Percentiles rank a stretch among this genome's conserved stretches.
phyloP scores from a whole-genome alignment of 345 rosid species.

The Hypericum perforatum region DNA sequence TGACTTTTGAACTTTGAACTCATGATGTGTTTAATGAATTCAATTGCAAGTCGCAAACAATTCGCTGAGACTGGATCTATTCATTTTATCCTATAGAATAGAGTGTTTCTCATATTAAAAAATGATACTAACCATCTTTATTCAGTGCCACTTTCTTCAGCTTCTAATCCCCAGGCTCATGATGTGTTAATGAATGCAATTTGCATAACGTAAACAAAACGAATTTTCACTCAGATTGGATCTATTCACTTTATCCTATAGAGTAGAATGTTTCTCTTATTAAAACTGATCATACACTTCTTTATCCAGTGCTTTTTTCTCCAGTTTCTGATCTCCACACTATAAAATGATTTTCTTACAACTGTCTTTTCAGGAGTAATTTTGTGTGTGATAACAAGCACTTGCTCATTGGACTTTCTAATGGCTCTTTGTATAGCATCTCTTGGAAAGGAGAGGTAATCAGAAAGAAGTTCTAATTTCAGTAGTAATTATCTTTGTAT shows the following conservation, averaged over 20 bases:
- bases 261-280: too few relatives aligned
- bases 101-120: too few relatives aligned
- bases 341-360: slow-evolving; percentile 12
- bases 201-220: too few relatives aligned
- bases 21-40: too few relatives aligned
- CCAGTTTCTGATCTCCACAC: background rate
- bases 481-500: background rate
- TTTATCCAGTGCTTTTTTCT: background rate
- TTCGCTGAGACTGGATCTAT: too few relatives aligned
- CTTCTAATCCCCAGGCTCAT: slow-evolving; percentile 1
- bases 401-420: slow-evolving; percentile 81
- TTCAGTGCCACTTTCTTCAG: slow-evolving; percentile 1
- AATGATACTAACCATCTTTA: too few relatives aligned
- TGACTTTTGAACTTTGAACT: slow-evolving; percentile 2
- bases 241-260: too few relatives aligned
- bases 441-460: slow-evolving; percentile 99
- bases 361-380: slow-evolving; percentile 58
- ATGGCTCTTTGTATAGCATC: slow-evolving; percentile 68
- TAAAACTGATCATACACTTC: too few relatives aligned
- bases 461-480: slow-evolving; percentile 5
- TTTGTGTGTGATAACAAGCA: slow-evolving; percentile 64
- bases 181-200: too few relatives aligned
- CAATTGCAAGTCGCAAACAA: too few relatives aligned
- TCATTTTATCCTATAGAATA: too few relatives aligned
- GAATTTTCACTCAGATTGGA: too few relatives aligned